phyloP scores from a whole-genome alignment of 2,329 filamentous ascomycete genomes.

The Exophiala dermatitidis region DNA sequence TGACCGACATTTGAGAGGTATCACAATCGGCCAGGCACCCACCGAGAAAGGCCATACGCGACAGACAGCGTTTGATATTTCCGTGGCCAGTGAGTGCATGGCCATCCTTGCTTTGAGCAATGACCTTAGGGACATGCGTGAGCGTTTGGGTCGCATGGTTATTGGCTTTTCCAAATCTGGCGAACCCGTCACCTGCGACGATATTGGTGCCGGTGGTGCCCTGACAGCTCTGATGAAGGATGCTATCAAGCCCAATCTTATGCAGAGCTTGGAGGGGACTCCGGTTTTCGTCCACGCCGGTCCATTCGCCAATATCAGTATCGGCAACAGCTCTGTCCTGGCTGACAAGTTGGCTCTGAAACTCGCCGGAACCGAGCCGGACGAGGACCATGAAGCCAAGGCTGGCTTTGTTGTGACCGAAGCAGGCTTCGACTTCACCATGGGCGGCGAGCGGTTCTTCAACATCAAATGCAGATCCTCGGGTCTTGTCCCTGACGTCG shows the following conservation, averaged over 20 bases:
- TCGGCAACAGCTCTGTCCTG: conserved; percentile 90
- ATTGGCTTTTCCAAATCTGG: conserved; percentile 78
- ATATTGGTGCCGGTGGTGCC: conserved; percentile 86
- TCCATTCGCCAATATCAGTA: conserved; percentile 96
- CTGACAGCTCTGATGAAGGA: conserved; percentile 94
- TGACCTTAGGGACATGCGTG: conserved; percentile 77
- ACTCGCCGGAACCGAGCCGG: conserved; percentile 85
- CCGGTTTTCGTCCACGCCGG: conserved; percentile 96
- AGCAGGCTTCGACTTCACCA: conserved; percentile 98
- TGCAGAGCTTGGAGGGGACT: conserved; percentile 96
- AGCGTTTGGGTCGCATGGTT: conserved; percentile 91
- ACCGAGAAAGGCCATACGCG: conserved; percentile 86
- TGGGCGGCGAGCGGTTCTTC: conserved; percentile 99
- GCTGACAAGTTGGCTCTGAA: conserved; percentile 94
- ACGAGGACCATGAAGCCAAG: conserved; percentile 76
- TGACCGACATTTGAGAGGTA: conserved; percentile 81
- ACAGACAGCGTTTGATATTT: conserved; percentile 94
- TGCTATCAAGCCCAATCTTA: conserved; percentile 96
- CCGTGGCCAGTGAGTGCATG: conserved; percentile 96
- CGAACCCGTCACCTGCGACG: conserved; percentile 91
- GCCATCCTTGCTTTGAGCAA: conserved; percentile 93
- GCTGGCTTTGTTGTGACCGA: conserved; percentile 93
- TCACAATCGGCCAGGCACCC: conserved; percentile 79
- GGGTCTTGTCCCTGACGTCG: conserved; percentile 83
- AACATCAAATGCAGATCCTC: conserved; percentile 99